phyloP scores from a whole-genome alignment of 306 rosid species.

The Cucurbita moschata region DNA sequence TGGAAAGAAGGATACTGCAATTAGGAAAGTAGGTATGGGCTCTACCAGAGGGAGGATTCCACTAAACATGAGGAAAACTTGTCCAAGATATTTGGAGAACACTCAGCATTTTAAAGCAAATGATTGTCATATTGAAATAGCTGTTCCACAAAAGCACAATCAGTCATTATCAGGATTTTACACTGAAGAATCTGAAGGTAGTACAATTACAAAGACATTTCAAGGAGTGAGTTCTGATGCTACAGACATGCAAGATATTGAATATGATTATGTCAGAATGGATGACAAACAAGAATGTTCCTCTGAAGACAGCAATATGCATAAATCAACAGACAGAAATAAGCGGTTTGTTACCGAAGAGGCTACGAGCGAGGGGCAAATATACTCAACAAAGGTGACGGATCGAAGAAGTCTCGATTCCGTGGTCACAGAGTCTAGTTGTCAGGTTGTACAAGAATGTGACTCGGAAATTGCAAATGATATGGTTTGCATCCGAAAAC shows the following conservation, averaged over 20 bases:
- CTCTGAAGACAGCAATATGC: constrained; percentile 25
- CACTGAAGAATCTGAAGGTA: constrained; percentile 65
- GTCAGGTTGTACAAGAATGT: constrained; percentile 34
- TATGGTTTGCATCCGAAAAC: constrained; percentile 50
- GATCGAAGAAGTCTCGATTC: constrained; percentile 57
- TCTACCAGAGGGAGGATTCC: constrained; percentile 35
- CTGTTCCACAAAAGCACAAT: constrained; percentile 37
- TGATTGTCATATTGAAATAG: constrained; percentile 71
- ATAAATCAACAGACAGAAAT: constrained; percentile 27
- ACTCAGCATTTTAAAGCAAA: constrained; percentile 30
- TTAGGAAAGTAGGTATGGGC: constrained; percentile 25
- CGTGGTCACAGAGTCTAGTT: constrained; percentile 40
- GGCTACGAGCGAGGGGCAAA: constrained; percentile 24
- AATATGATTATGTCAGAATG: constrained; percentile 51
- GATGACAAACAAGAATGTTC: constrained; percentile 76
- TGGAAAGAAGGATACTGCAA: constrained; percentile 31
- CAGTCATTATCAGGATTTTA: constrained; percentile 22
- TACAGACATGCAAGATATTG: constrained; percentile 40
- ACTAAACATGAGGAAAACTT: constrained; percentile 32
- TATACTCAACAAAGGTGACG: constrained; percentile 24
- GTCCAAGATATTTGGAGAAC: constrained; percentile 33
- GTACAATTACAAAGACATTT: constrained; percentile 56
- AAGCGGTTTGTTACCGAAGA: constrained; percentile 29
- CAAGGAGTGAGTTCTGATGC: constrained; percentile 47
- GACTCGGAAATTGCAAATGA: constrained; percentile 49